Evolutionary conservation across 2,329 filamentous ascomycete genomes (phyloP).

Genomic region (Neurospora crassa): DNA sequence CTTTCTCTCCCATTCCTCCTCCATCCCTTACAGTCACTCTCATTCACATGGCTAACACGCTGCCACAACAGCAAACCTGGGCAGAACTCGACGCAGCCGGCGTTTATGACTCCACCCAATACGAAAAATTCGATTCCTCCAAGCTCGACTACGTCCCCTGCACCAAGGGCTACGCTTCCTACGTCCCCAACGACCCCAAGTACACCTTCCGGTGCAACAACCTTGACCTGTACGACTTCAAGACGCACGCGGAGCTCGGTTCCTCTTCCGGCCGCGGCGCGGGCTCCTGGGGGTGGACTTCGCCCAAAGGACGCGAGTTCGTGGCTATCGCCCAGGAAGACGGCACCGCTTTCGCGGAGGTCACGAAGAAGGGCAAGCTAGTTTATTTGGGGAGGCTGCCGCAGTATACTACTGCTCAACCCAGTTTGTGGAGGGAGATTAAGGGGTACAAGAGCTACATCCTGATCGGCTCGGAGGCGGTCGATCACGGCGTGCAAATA

Average conservation of each 20-base stretch:
- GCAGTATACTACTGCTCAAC: constrained; percentile 25
- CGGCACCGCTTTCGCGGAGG: constrained; percentile 39
- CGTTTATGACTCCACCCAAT: constrained; percentile 13
- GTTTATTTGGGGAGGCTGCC: constrained; percentile 35
- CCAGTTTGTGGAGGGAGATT: constrained; percentile 27
- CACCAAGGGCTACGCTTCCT: constrained; percentile 32
- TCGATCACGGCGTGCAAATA: constrained; percentile 47
- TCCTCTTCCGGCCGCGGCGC: constrained; percentile 28
- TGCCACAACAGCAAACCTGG: constrained; percentile 9
- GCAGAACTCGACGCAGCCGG: constrained; percentile 7
- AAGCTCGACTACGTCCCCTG: constrained; percentile 23
- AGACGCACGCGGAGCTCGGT: constrained; percentile 42
- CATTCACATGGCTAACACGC: neutral
- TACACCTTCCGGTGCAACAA: constrained; percentile 40
- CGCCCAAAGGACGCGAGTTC: constrained; percentile 36
- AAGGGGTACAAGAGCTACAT: constrained; percentile 31
- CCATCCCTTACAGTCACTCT: neutral
- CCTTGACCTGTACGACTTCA: constrained; percentile 46
- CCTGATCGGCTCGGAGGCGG: constrained; percentile 32
- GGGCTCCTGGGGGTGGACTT: constrained; percentile 38
- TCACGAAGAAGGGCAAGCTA: constrained; percentile 33
- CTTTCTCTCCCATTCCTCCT: neutral
- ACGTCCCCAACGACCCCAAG: constrained; percentile 33
- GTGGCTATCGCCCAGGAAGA: constrained; percentile 37
- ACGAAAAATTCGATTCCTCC: constrained; percentile 8